A percentile compares a stretch with the other conserved stretches of the same genome.
phyloP scores from a whole-genome alignment of 2,329 filamentous ascomycete species.

The Albophoma yamanashiensis region DNA sequence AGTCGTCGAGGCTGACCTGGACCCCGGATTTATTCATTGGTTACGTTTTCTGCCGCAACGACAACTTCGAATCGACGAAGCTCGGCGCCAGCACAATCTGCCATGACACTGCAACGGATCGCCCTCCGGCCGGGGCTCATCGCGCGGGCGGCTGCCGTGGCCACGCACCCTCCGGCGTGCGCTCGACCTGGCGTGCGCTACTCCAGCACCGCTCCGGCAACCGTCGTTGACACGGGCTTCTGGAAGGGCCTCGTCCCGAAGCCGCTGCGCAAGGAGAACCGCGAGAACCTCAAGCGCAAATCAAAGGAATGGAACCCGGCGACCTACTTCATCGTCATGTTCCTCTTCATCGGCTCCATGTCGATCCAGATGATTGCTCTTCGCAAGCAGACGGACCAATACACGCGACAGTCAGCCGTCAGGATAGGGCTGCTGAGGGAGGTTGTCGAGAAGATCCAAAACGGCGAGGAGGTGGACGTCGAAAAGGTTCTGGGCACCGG shows the following conservation, averaged over 20 bases:
- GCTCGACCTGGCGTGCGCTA: constrained; percentile 11
- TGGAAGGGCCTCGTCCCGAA: constrained; percentile 64
- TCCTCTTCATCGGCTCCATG: constrained; percentile 85
- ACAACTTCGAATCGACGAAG: neutral
- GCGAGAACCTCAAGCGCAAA: constrained; percentile 27
- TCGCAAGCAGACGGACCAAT: constrained; percentile 63
- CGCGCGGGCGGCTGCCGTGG: neutral
- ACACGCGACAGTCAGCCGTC: constrained; percentile 65
- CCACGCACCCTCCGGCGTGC: neutral
- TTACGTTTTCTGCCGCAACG: neutral
- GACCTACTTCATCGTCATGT: constrained; percentile 73
- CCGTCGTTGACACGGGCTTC: constrained; percentile 46
- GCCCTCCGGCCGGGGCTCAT: neutral
- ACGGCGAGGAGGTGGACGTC: constrained; percentile 73
- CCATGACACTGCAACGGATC: constrained; percentile 6
- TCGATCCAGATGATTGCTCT: constrained; percentile 85
- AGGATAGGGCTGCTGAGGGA: constrained; percentile 69
- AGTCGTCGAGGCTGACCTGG: neutral
- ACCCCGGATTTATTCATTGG: neutral
- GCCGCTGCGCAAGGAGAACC: constrained; percentile 40
- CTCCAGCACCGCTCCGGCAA: constrained; percentile 32
- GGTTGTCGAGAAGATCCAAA: constrained; percentile 58
- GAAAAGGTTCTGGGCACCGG: constrained; percentile 73
- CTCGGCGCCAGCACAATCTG: neutral
- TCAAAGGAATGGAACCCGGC: constrained; percentile 68